Percentiles rank a stretch among this genome's conserved stretches.
Conservation (phyloP, 2,329 filamentous ascomycete genomes). For the Beauveria sp. region DNA sequence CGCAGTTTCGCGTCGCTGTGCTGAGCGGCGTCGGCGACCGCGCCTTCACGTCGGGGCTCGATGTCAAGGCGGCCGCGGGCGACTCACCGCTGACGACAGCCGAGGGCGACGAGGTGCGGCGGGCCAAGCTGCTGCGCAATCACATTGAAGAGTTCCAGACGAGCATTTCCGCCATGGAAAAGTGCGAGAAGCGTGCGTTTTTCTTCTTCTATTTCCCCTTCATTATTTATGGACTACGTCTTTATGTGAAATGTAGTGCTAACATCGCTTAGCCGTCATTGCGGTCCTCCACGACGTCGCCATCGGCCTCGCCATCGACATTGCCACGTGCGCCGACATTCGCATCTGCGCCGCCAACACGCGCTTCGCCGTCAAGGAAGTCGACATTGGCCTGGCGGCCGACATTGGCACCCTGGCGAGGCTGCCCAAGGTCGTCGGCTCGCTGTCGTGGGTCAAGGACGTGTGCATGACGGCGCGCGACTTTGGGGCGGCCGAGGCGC, state of each 20-base stretch:
- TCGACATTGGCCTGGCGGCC: slow-evolving; percentile 73
- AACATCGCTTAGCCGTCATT: slow-evolving; percentile 56
- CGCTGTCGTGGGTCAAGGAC: slow-evolving; percentile 70
- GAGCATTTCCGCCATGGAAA: slow-evolving; percentile 68
- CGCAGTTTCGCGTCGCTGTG: slow-evolving; percentile 67
- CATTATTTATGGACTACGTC: no score
- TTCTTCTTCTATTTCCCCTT: neutral
- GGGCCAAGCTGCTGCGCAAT: slow-evolving; percentile 52
- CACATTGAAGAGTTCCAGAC: slow-evolving; percentile 75
- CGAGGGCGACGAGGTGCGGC: slow-evolving; percentile 53
- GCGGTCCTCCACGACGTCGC: slow-evolving; percentile 71
- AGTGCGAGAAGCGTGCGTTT: slow-evolving; percentile 74
- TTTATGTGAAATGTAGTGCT: neutral
- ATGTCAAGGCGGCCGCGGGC: slow-evolving; percentile 63
- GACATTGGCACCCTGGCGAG: slow-evolving; percentile 70
- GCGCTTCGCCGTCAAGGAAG: slow-evolving; percentile 67
- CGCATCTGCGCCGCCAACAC: slow-evolving; percentile 54
- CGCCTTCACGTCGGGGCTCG: slow-evolving; percentile 80
- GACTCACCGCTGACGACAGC: slow-evolving; percentile 34
- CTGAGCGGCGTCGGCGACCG: slow-evolving; percentile 74
- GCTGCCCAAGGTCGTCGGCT: slow-evolving; percentile 66
- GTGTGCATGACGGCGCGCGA: slow-evolving; percentile 63
- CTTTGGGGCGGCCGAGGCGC: slow-evolving; percentile 62
- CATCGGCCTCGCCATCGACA: slow-evolving; percentile 71
- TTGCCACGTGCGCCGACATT: slow-evolving; percentile 62